Evolutionary conservation across 2,329 filamentous ascomycete genomes (phyloP), one percentile per base, ranked within the genome.

Genomic region (Ophiostoma angusticollis): DNA sequence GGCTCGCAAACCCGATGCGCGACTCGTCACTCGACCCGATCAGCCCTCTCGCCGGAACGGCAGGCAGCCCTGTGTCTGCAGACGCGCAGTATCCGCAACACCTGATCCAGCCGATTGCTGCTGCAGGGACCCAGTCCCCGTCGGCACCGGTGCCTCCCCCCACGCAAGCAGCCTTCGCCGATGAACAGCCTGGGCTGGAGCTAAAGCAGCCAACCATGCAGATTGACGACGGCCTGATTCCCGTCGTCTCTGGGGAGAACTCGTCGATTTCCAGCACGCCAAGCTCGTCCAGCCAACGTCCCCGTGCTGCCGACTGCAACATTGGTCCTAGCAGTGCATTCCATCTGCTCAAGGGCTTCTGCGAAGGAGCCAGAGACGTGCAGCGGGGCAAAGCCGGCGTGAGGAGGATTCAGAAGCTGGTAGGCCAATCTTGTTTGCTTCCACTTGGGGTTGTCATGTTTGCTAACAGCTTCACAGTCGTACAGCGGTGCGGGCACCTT

Each of bases 271-370:
- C 17, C 23, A 27, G 9, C 2, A 24, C 32, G 3, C 13, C 25
- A 9, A 27, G 19, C 5, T 30, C 32, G 14, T 31, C 14, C 5
- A 13, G 34, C 3, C 6, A 39, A 1, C 17, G 17, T 4, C 16
- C 27, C 9, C 39, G 44, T 7, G 33, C 30, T 6, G 36, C 41
- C 6, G 41, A 48, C 35, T 65, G 61, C 46, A 59, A 48, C 6
- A 68, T 74, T 25, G 61, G 54, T 3, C 51, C 56, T 0, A 47
- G 54, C 9, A 70, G 68, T 46, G 72, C 70, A 0, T 73, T 72
- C 45, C 64, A 68, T 35, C 54, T 64, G 9, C 56, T 67, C 27
- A 72, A 69, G 39, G 70, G 69, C 1, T 72, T 74, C 47, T 75
- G 71, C 31, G 61, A 65, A 16, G 70, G 70, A 1, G 70, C 70